Evolutionary conservation across 441 rosid species (phyloP).

Genomic region (Populus hybrid): DNA sequence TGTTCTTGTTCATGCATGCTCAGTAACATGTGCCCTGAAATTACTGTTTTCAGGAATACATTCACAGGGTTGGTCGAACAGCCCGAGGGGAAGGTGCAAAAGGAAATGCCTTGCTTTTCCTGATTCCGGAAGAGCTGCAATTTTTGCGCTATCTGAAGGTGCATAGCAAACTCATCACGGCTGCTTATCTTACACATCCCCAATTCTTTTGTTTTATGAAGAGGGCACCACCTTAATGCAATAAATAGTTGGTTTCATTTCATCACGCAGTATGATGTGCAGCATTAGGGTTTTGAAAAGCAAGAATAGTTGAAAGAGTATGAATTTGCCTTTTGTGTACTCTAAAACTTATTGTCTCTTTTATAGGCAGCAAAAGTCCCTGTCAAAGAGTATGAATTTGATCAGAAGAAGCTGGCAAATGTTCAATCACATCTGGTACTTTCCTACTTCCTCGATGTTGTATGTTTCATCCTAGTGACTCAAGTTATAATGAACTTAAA

Average conservation of each 20-base stretch:
- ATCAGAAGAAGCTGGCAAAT: conserved; percentile 75
- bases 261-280: background rate
- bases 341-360: conserved; percentile 2
- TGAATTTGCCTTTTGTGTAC: background rate
- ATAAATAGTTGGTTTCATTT: background rate
- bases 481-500: conserved; percentile 6
- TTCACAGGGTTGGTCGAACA: conserved; percentile 98
- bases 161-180: background rate
- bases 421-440: conserved; percentile 85
- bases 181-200: conserved; percentile 3
- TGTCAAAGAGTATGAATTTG: conserved; percentile 87
- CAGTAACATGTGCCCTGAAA: conserved; percentile 13
- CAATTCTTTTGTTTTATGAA: background rate
- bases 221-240: background rate
- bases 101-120: conserved; percentile 89
- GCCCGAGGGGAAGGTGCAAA: conserved; percentile 98
- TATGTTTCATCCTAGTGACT: background rate
- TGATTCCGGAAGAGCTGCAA: conserved; percentile 92
- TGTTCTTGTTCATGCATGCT: conserved; percentile 5
- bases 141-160: conserved; percentile 92
- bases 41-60: conserved; percentile 65
- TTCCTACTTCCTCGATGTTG: conserved; percentile 13
- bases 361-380: conserved; percentile 89
- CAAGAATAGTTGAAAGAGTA: background rate
- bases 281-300: background rate